Conservation (phyloP, 139 green algal genomes). For the Chlamydomonas schloesseri region DNA sequence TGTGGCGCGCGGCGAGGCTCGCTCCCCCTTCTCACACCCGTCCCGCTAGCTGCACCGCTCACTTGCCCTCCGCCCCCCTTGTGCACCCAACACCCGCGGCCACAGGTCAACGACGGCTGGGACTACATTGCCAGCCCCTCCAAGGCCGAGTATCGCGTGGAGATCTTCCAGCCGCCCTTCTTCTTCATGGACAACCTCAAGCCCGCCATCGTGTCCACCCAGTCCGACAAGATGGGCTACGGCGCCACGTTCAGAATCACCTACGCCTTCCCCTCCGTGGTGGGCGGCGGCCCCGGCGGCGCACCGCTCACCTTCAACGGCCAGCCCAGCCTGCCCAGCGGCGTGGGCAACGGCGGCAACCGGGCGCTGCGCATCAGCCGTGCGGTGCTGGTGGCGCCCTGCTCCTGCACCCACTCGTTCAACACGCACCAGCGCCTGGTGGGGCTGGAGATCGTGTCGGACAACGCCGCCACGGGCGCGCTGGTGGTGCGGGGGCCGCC, state of each 20-base stretch:
- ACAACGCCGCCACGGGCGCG: not conserved
- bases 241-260: not conserved
- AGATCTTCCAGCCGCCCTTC: constrained; percentile 58
- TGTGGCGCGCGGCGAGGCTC: too few relatives aligned
- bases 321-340: not conserved
- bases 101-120: not conserved
- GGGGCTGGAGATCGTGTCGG: constrained; percentile 3
- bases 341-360: constrained; percentile 20
- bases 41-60: too few relatives aligned
- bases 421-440: constrained; percentile 63
- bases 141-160: constrained; percentile 54
- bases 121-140: not conserved
- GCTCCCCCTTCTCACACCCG: too few relatives aligned
- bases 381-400: constrained; percentile 55
- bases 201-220: not conserved
- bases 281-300: not conserved
- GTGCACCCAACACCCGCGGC: too few relatives aligned
- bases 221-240: constrained; percentile 13
- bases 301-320: not conserved
- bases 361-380: not conserved
- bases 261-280: constrained; percentile 1
- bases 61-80: too few relatives aligned
- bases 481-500: constrained; percentile 40
- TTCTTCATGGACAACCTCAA: constrained; percentile 12
- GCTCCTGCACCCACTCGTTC: constrained; percentile 51